Evolutionary conservation across 164 flowering plant genomes (phyloP).

Genomic region (Stephania cephalantha): DNA sequence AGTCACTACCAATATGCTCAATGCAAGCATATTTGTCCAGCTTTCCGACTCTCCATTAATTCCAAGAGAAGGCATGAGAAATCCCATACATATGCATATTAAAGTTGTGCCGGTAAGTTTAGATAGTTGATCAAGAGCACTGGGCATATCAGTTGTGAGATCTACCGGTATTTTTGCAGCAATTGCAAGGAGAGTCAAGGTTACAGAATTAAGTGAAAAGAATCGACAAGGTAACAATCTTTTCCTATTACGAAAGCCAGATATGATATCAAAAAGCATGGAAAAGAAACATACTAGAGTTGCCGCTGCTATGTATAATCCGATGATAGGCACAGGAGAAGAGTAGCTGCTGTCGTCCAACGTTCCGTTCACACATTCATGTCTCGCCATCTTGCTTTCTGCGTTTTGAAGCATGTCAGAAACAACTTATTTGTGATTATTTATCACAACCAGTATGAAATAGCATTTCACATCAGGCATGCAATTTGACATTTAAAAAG

Average conservation of each 20-base stretch:
- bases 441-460: too few relatives aligned
- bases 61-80: neutral
- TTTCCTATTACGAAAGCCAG: too few relatives aligned
- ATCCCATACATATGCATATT: neutral
- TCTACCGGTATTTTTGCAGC: neutral
- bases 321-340: neutral
- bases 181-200: neutral
- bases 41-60: neutral
- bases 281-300: neutral
- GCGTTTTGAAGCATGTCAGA: too few relatives aligned
- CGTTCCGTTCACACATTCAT: too few relatives aligned
- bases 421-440: too few relatives aligned
- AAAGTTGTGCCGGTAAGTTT: neutral
- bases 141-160: neutral
- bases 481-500: too few relatives aligned
- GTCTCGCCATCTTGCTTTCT: too few relatives aligned
- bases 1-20: slow-evolving; percentile 3
- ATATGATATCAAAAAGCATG: neutral
- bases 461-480: too few relatives aligned
- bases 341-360: neutral
- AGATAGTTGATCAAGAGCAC: neutral
- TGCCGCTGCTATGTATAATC: slow-evolving; percentile 2
- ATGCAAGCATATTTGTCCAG: neutral
- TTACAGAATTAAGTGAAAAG: too few relatives aligned
- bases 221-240: too few relatives aligned